phyloP scores from a whole-genome alignment of 73 alveolate species.

The Tetrahymena thermophila region DNA sequence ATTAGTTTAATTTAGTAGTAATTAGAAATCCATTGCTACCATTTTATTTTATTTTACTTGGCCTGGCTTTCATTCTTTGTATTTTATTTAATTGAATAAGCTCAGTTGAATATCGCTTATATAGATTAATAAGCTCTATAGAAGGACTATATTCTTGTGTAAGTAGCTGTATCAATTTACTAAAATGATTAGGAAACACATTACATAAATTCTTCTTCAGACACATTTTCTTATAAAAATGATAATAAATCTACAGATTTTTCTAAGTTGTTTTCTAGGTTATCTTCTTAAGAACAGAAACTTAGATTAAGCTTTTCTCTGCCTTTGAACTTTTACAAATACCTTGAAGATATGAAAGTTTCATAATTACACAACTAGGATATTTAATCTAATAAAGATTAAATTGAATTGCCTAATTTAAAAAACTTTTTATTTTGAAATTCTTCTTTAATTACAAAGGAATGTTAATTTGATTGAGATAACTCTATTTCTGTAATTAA shows the following conservation, averaged over 20 bases:
- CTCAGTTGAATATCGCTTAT: no score
- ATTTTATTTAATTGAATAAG: no score
- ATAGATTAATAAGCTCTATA: background rate
- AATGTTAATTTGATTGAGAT: background rate
- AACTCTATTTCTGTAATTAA: background rate
- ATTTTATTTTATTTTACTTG: background rate
- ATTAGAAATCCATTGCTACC: no score
- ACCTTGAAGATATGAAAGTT: background rate
- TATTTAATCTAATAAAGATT: background rate
- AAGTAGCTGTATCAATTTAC: background rate
- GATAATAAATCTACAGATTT: background rate
- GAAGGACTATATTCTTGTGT: background rate
- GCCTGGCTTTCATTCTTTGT: no score
- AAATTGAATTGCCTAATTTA: background rate
- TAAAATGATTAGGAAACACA: no score
- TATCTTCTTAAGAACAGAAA: background rate
- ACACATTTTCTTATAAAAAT: background rate
- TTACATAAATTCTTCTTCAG: background rate
- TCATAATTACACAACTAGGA: background rate
- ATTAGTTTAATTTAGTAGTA: no score
- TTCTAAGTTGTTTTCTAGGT: background rate
- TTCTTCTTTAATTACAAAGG: background rate
- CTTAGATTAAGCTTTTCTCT: no score
- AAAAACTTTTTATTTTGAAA: no score
- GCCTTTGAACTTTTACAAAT: no score